phyloP scores from a whole-genome alignment of 257 asterid species.

The Striga asiatica region DNA sequence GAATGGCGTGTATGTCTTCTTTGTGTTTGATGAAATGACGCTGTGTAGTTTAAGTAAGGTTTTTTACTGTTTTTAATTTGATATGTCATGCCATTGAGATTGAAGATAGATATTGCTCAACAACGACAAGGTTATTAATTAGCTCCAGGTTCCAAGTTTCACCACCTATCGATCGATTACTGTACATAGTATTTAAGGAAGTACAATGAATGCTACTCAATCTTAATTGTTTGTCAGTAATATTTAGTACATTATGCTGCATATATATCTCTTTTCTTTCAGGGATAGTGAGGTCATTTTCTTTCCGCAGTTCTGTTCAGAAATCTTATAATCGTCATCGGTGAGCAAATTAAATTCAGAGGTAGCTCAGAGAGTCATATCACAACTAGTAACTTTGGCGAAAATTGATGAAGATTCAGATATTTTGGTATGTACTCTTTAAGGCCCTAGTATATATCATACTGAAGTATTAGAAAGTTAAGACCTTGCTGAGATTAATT shows the following conservation, averaged over 20 bases:
- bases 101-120: neutral
- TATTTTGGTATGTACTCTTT: slow-evolving; percentile 52
- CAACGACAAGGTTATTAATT: no score
- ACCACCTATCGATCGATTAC: no score
- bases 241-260: no score
- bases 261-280: no score
- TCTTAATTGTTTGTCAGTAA: no score
- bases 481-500: slow-evolving; percentile 2
- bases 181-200: no score
- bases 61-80: slow-evolving; percentile 6
- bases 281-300: no score
- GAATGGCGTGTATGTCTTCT: neutral
- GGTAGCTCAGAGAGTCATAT: slow-evolving; percentile 91
- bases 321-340: slow-evolving; percentile 83
- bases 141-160: no score
- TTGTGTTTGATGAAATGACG: neutral
- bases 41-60: neutral
- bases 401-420: slow-evolving; percentile 87
- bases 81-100: neutral
- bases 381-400: slow-evolving; percentile 92
- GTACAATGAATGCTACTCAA: no score
- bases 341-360: slow-evolving; percentile 69
- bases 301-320: slow-evolving; percentile 84
- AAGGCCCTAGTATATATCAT: neutral
- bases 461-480: neutral